phyloP scores from a whole-genome alignment of 495 filamentous ascomycete genomes.

The Stereocaulon alpinum region DNA sequence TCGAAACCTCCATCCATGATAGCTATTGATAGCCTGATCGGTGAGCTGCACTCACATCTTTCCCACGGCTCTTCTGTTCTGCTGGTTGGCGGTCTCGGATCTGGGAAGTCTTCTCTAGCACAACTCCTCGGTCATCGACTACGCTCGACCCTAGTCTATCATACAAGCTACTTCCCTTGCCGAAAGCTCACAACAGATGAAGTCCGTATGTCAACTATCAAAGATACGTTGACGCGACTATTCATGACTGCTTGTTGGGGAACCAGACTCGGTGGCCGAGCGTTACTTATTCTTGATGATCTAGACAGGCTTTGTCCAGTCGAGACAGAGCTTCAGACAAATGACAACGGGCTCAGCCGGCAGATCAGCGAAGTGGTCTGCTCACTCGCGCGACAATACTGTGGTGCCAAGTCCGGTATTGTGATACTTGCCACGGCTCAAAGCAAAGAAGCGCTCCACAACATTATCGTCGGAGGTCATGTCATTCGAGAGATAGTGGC shows the following conservation, averaged over 20 bases:
- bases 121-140: slow-evolving; percentile 56
- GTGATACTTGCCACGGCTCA: slow-evolving; percentile 86
- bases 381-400: slow-evolving; percentile 72
- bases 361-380: slow-evolving; percentile 88
- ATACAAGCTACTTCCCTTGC: slow-evolving; percentile 73
- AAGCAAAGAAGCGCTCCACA: slow-evolving; percentile 78
- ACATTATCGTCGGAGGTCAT: slow-evolving; percentile 67
- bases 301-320: slow-evolving; percentile 83
- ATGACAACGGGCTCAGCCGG: slow-evolving; percentile 81
- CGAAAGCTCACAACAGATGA: slow-evolving; percentile 79
- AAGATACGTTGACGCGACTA: slow-evolving; percentile 69
- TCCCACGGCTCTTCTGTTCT: slow-evolving; percentile 81
- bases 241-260: slow-evolving; percentile 89
- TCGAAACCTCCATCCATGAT: slow-evolving; percentile 53
- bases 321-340: slow-evolving; percentile 87
- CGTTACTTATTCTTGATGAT: slow-evolving; percentile 82
- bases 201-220: slow-evolving; percentile 75
- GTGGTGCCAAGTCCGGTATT: slow-evolving; percentile 61
- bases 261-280: slow-evolving; percentile 67
- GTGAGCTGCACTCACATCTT: slow-evolving; percentile 59
- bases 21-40: slow-evolving; percentile 69
- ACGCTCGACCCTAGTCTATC: slow-evolving; percentile 55
- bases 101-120: slow-evolving; percentile 74
- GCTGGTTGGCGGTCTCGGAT: slow-evolving; percentile 75
- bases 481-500: slow-evolving; percentile 74